These are phyloP conservation scores for Globisporangium middletonii DNA, from an alignment of 352 stramenopile genomes.

Conservation along the genomic window DNA sequence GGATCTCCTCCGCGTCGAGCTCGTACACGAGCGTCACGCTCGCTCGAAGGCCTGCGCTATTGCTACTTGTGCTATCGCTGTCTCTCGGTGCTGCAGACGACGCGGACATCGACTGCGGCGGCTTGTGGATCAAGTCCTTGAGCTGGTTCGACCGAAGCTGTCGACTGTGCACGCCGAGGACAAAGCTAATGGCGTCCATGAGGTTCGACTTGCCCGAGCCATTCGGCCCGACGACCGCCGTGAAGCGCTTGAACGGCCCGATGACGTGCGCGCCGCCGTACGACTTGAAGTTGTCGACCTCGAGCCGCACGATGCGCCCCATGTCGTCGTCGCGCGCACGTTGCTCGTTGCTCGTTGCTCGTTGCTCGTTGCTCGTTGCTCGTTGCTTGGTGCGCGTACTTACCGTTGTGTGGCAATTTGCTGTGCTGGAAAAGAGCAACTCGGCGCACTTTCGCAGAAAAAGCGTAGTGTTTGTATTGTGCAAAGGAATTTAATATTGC, in stretches of 20 bases:
- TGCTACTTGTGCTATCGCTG: conserved; percentile 13
- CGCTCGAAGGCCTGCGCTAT: conserved; percentile 54
- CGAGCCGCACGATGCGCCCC: conserved; percentile 89
- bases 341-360: background rate
- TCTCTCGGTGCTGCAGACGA: background rate
- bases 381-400: no score
- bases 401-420: no score
- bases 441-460: no score
- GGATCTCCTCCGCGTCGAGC: conserved; percentile 54
- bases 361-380: no score
- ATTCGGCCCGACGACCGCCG: conserved; percentile 97
- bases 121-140: conserved; percentile 94
- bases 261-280: conserved; percentile 93
- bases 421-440: no score
- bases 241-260: conserved; percentile 97
- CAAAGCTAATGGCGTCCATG: conserved; percentile 98
- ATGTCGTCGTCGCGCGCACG: conserved; percentile 24
- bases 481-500: no score
- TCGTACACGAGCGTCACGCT: conserved; percentile 95
- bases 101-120: conserved; percentile 6
- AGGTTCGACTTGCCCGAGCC: conserved; percentile 92
- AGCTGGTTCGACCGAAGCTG: conserved; percentile 96
- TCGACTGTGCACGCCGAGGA: conserved; percentile 95
- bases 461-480: no score
- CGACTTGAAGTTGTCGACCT: conserved; percentile 99